phyloP scores from a whole-genome alignment of 805 yeast genomes.

The Kregervanrija fluxuum region DNA sequence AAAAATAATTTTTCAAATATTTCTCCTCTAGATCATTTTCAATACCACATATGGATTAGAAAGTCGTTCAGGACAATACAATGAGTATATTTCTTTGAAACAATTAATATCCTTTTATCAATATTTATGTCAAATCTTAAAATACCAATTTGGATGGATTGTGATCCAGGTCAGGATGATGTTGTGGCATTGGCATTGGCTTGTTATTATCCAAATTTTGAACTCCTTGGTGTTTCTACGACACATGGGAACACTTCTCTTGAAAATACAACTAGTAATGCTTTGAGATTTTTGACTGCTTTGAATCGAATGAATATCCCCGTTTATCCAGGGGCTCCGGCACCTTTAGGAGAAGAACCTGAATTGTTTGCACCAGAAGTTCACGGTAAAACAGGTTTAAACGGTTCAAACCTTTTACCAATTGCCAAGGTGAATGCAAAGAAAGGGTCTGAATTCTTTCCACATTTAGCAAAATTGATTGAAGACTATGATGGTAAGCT shows the following conservation, averaged over 20 bases:
- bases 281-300: constrained; percentile 60
- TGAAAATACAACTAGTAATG: constrained; percentile 58
- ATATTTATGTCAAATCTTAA: background rate
- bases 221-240: constrained; percentile 64
- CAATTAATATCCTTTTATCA: too few relatives aligned
- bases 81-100: too few relatives aligned
- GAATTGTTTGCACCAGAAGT: constrained; percentile 47
- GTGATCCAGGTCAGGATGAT: constrained; percentile 92
- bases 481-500: constrained; percentile 38
- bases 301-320: constrained; percentile 45
- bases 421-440: constrained; percentile 28
- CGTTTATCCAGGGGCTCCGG: constrained; percentile 59
- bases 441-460: constrained; percentile 16
- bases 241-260: constrained; percentile 68
- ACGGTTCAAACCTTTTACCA: constrained; percentile 63
- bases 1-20: too few relatives aligned
- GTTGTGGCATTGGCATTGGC: constrained; percentile 67
- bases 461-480: constrained; percentile 16
- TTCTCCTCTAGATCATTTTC: too few relatives aligned
- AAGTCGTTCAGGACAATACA: too few relatives aligned
- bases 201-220: constrained; percentile 48
- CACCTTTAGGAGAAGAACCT: constrained; percentile 47
- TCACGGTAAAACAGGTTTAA: constrained; percentile 72
- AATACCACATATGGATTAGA: too few relatives aligned
- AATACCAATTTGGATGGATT: constrained; percentile 78